Evolutionary conservation across 805 yeast genomes (phyloP).

Genomic region (Peterozyma toletana): DNA sequence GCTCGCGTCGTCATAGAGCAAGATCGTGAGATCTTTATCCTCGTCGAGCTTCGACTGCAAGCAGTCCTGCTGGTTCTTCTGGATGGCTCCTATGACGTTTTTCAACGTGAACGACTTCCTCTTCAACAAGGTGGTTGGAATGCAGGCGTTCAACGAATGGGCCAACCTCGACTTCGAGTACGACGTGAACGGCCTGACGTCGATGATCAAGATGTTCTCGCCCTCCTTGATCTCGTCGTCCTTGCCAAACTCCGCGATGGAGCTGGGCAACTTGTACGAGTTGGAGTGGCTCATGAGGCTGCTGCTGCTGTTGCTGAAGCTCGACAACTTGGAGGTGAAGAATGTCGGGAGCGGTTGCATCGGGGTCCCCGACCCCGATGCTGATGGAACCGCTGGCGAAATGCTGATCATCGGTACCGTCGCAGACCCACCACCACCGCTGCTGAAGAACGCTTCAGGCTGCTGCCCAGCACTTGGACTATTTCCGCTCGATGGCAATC

Average conservation of each 20-base stretch:
- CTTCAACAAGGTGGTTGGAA: constrained; percentile 37
- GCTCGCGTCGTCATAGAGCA: constrained; percentile 29
- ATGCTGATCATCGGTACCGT: too few species aligned
- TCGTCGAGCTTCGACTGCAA: constrained; percentile 7
- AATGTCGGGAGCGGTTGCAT: too few species aligned
- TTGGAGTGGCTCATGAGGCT: neutral
- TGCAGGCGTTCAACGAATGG: constrained; percentile 29
- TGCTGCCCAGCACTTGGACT: too few species aligned
- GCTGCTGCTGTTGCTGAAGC: neutral
- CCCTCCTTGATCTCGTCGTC: neutral
- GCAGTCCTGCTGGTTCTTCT: constrained; percentile 14
- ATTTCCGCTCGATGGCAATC: too few species aligned
- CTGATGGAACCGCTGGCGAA: too few species aligned
- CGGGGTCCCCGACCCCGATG: too few species aligned
- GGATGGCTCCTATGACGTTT: constrained; percentile 25
- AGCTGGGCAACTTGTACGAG: neutral
- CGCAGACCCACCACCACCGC: too few species aligned
- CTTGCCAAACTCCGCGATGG: neutral
- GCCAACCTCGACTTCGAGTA: constrained; percentile 24
- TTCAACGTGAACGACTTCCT: constrained; percentile 26
- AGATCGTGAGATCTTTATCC: constrained; percentile 12
- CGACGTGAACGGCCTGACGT: constrained; percentile 31
- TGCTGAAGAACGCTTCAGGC: too few species aligned
- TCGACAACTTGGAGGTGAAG: too few species aligned
- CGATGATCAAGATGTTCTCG: constrained; percentile 15